A percentile compares a stretch with the other conserved stretches of the same genome.
These are phyloP conservation scores for Capronia epimyces DNA, from an alignment of 2,329 filamentous ascomycete genomes.

Conservation along the genomic window DNA sequence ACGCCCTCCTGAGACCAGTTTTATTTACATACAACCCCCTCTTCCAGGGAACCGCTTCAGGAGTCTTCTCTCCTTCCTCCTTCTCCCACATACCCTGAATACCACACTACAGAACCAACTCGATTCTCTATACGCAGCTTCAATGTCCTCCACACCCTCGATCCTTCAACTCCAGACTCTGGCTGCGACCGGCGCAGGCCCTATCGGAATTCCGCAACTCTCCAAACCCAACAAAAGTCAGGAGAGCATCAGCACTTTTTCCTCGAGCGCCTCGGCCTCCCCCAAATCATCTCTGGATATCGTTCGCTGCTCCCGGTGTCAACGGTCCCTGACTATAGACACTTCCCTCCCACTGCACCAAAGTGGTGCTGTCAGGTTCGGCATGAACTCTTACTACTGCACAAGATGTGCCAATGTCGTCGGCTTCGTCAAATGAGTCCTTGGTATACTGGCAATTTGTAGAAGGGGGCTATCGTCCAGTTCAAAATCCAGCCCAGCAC, in stretches of 20 bases:
- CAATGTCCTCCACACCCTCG: slow-evolving; percentile 24
- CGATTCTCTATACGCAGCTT: not conserved
- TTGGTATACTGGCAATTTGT: not conserved
- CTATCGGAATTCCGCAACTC: slow-evolving; percentile 3
- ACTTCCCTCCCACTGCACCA: slow-evolving; percentile 31
- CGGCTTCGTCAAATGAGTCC: slow-evolving; percentile 28
- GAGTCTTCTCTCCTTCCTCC: not conserved
- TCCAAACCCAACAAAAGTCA: slow-evolving; percentile 20
- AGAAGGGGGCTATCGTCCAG: not conserved
- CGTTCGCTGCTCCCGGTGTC: slow-evolving; percentile 46
- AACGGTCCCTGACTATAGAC: slow-evolving; percentile 43
- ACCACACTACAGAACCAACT: not conserved
- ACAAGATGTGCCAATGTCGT: slow-evolving; percentile 27
- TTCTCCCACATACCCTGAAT: not conserved
- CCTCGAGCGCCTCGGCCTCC: slow-evolving; percentile 22
- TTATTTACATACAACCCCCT: not conserved
- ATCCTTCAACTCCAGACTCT: slow-evolving; percentile 24
- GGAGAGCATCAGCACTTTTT: slow-evolving; percentile 24
- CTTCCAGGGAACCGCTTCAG: not conserved
- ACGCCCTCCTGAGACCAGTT: not conserved
- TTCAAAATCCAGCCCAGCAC: not conserved
- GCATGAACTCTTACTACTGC: slow-evolving; percentile 48
- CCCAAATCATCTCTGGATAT: slow-evolving; percentile 35
- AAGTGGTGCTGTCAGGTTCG: slow-evolving; percentile 40
- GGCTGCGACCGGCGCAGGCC: slow-evolving; percentile 17